Evolutionary conservation across 768 basidiomycete species (phyloP), one percentile per base, ranked within the genome.

Genomic region (Naganishia vishniacii): DNA sequence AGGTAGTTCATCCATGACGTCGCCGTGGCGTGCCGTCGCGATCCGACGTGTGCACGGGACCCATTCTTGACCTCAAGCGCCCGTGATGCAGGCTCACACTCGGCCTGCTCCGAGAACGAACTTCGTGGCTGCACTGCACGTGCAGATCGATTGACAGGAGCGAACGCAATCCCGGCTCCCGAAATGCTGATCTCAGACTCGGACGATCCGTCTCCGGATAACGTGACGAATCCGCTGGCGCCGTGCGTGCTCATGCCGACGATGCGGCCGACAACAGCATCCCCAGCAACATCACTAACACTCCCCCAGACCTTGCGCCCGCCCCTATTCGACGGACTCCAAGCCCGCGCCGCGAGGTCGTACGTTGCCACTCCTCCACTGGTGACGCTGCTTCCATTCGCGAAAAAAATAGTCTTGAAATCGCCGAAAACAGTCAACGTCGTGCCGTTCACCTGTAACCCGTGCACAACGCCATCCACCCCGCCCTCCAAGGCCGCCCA

Each of bases 401-500:
- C 71, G 23, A 77, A 74, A 12, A 78, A 67, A 67, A 67, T 61
- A n/a, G 78, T 74, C 1, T 86, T 85, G 76, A 94, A 94, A 74
- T 85, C 88, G 15, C 92, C 92, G 0, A 83, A 83, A 2, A 89
- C 82, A 44, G 85, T 80, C 12, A 94, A 64, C 26, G 28, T 40
- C 11, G 48, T 41, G 3, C 48, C 62, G 26, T 58, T 32, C 16
- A 73, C 32, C 12, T 70, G 67, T 23, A 99, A 79, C 32, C 81
- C 82, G 5, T 81, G 79, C n/a, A 97, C 91, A 2, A 71, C 69
- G 0, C 91, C 91, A 63, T 93, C 81, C 11, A 94, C 80, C 41
- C 92, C 92, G 61, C 83, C 86, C 7, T 80, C 83, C 3, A 95
- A 78, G 1, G 86, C 63, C 15, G 76, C 77, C 92, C 92, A 97